A percentile compares a stretch with the other conserved stretches of the same genome.
These are phyloP conservation scores for Psilocybe subaeruginosa DNA, from an alignment of 768 basidiomycete genomes.

Conservation along the genomic window DNA sequence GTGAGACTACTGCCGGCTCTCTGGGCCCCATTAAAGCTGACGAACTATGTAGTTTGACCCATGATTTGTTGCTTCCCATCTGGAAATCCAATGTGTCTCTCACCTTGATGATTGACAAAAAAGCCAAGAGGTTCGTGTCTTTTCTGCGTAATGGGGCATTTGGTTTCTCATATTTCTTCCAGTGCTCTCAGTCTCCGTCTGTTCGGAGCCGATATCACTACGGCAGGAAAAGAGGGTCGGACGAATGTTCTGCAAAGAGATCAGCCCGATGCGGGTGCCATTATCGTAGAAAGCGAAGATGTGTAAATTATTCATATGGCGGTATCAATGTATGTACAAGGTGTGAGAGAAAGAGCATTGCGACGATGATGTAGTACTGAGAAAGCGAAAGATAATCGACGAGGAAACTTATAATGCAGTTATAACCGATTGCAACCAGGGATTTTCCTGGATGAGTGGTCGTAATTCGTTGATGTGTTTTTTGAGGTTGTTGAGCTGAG, in stretches of 20 bases:
- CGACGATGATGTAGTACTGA: not conserved
- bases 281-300: not conserved
- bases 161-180: conserved; percentile 7
- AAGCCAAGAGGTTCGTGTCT: conserved; percentile 80
- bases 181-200: conserved; percentile 89
- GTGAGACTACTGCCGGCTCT: conserved; percentile 41
- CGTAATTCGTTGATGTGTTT: conserved; percentile 66
- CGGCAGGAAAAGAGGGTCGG: conserved; percentile 16
- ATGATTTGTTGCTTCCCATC: conserved; percentile 87
- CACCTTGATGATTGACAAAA: conserved; percentile 94
- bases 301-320: not conserved
- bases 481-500: conserved; percentile 56
- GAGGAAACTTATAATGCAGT: conserved; percentile 29
- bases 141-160: not conserved
- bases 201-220: conserved; percentile 79
- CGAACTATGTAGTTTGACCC: conserved; percentile 53
- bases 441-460: conserved; percentile 73
- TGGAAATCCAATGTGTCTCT: conserved; percentile 93
- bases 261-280: not conserved
- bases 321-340: not conserved
- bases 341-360: not conserved
- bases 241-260: not conserved
- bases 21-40: not conserved
- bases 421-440: conserved; percentile 74
- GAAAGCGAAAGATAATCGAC: not conserved